Conservation (phyloP, 164 flowering plant genomes). For the Annona squamosa region DNA sequence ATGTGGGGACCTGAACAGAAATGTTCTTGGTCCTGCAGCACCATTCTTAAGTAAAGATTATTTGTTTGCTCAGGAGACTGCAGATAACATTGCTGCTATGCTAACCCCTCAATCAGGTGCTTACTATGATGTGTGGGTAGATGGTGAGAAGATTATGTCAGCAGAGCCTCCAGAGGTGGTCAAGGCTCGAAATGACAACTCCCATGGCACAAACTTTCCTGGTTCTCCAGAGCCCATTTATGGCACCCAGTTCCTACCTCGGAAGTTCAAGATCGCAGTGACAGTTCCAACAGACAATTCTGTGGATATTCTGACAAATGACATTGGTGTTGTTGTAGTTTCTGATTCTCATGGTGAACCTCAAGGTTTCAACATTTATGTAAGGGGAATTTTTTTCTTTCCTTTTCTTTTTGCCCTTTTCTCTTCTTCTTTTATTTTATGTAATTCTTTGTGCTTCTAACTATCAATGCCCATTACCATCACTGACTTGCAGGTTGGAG, state of each 20-base stretch:
- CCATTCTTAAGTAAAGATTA: slow-evolving; percentile 78
- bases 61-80: slow-evolving; percentile 84
- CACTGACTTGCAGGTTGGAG: slow-evolving; percentile 73
- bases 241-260: slow-evolving; percentile 94
- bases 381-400: slow-evolving; percentile 23
- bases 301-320: slow-evolving; percentile 93
- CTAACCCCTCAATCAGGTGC: slow-evolving; percentile 93
- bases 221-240: slow-evolving; percentile 97
- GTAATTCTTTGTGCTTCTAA: not conserved
- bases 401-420: not conserved
- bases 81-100: slow-evolving; percentile 91
- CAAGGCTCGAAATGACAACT: slow-evolving; percentile 87
- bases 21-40: slow-evolving; percentile 99
- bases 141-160: slow-evolving; percentile 82
- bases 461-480: not conserved
- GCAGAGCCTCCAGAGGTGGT: slow-evolving; percentile 91
- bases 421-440: not conserved
- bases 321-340: slow-evolving; percentile 89
- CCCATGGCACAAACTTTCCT: slow-evolving; percentile 91
- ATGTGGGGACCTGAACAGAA: slow-evolving; percentile 96
- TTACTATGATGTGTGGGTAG: slow-evolving; percentile 97
- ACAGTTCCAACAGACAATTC: slow-evolving; percentile 94
- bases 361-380: slow-evolving; percentile 88
- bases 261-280: slow-evolving; percentile 96
- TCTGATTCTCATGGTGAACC: slow-evolving; percentile 83